Base-by-base conservation (phyloP, 768 basidiomycete species). In the Gymnopilus junonius region DNA sequence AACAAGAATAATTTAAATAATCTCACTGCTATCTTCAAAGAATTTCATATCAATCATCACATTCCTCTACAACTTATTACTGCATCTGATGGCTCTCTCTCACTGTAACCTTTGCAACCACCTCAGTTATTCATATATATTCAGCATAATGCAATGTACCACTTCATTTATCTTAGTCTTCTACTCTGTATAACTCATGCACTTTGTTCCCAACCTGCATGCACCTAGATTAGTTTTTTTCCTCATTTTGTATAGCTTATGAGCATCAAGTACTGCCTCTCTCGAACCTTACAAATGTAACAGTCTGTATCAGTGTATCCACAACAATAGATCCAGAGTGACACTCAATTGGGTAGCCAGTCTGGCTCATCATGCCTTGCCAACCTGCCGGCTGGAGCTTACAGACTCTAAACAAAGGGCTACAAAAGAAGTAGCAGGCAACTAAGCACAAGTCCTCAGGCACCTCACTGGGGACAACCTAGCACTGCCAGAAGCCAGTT, bases 21-120 rank as follows among this genome's bases (percentile, higher is more conserved):
- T 7, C 43, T 65, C 17, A 61, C 60, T 12, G 2, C 17, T 10
- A 65, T 65, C 45, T 67, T 67, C 39, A 61, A 65, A 58, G 45
- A 58, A 15, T 67, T 67, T 25, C 45, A 51, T 20, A 42, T 48
- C 7, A 37, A 45, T 43, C 15, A 48, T 23, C 31, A 48, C 2
- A 65, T 65, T 53, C 58, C 63, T 11, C 3, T 20, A 34, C 42
- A 37, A 10, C 31, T 59, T 29, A 40, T 48, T 10, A 17, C 37
- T 21, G 23, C 55, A n/a, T 58, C 59, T 17, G 50, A 61, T 21
- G 51, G 59, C 12, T 29, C 39, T 27, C 37, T 61, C 15, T 25
- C 17, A 6, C n/a, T 61, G 23, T 50, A 43, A 23, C 29, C 34
- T 40, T 32, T 5, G n/a, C 42, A n/a, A 2, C 5, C 20, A 20